Evolutionary conservation across 2,329 filamentous ascomycete species (phyloP).

Genomic region (Cordyceps militaris): DNA sequence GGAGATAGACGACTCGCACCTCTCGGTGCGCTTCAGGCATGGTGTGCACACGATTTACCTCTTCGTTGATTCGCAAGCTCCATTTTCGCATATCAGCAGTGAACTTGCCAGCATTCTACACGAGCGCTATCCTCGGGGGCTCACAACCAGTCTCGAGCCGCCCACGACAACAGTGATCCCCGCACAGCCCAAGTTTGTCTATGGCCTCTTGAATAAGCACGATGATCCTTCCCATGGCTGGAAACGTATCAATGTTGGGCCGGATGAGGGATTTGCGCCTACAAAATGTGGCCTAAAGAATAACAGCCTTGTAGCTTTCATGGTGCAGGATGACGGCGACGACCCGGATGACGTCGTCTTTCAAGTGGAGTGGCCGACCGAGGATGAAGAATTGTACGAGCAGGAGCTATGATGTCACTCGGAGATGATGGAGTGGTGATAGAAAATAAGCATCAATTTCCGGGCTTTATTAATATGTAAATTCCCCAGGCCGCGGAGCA

Average conservation of each 20-base stretch:
- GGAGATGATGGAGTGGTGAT: not conserved
- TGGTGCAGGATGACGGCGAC: conserved; percentile 33
- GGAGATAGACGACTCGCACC: conserved; percentile 40
- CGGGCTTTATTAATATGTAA: not conserved
- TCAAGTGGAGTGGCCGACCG: conserved; percentile 38
- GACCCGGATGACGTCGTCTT: conserved; percentile 35
- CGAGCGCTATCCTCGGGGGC: conserved; percentile 49
- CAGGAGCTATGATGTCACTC: conserved; percentile 2
- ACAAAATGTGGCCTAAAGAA: conserved; percentile 38
- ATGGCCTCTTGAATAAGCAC: conserved; percentile 37
- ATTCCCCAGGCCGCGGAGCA: not conserved
- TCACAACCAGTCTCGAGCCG: conserved; percentile 31
- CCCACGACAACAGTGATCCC: conserved; percentile 34
- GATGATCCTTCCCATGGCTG: conserved; percentile 43
- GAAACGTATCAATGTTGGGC: conserved; percentile 36
- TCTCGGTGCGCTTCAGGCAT: conserved; percentile 66
- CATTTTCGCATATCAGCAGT: conserved; percentile 49
- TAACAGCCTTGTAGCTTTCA: conserved; percentile 43
- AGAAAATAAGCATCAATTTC: no score
- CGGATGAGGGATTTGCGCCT: conserved; percentile 32
- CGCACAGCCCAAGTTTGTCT: conserved; percentile 35
- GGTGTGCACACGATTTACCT: conserved; percentile 65
- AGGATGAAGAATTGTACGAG: conserved; percentile 32
- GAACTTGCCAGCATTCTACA: conserved; percentile 52
- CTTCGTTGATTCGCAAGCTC: conserved; percentile 51